Conservation (phyloP, 2,329 filamentous ascomycete species). For the Madurella fahalii region DNA sequence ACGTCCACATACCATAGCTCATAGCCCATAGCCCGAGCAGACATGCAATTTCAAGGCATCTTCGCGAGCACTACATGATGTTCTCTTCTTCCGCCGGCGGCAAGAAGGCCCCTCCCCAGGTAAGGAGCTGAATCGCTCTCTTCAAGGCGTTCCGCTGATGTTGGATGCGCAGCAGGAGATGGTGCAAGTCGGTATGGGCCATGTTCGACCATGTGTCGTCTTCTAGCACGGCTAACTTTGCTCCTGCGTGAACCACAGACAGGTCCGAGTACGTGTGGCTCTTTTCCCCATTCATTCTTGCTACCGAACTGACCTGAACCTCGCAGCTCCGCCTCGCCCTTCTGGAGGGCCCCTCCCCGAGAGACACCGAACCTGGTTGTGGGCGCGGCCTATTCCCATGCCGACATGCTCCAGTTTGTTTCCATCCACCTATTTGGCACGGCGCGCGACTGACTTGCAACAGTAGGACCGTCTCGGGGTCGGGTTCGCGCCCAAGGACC, state of each 20-base stretch:
- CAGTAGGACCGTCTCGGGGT: conserved; percentile 54
- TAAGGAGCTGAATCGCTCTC: conserved; percentile 38
- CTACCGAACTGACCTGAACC: conserved; percentile 27
- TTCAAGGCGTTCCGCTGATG: conserved; percentile 14
- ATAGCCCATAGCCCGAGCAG: not conserved
- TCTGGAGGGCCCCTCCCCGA: conserved; percentile 68
- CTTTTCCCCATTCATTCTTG: conserved; percentile 23
- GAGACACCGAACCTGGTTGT: conserved; percentile 67
- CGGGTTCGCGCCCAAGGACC: conserved; percentile 66
- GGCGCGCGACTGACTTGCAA: conserved; percentile 9
- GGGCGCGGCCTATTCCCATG: conserved; percentile 93
- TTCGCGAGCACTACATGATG: conserved; percentile 40
- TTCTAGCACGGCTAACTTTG: conserved; percentile 15
- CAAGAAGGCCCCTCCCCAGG: conserved; percentile 70
- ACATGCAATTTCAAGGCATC: conserved; percentile 21
- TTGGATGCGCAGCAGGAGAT: conserved; percentile 69
- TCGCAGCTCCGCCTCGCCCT: conserved; percentile 76
- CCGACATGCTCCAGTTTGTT: conserved; percentile 87
- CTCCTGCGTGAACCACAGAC: conserved; percentile 39
- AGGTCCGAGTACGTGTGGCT: conserved; percentile 56
- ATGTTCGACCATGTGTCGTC: not conserved
- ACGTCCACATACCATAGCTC: no score
- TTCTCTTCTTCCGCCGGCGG: conserved; percentile 61
- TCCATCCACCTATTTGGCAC: conserved; percentile 55
- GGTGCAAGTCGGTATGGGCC: conserved; percentile 88